Percentiles rank a stretch among this genome's conserved stretches.
Evolutionary conservation across 2,329 filamentous ascomycete species (phyloP).

Genomic region (Monilinia laxa): DNA sequence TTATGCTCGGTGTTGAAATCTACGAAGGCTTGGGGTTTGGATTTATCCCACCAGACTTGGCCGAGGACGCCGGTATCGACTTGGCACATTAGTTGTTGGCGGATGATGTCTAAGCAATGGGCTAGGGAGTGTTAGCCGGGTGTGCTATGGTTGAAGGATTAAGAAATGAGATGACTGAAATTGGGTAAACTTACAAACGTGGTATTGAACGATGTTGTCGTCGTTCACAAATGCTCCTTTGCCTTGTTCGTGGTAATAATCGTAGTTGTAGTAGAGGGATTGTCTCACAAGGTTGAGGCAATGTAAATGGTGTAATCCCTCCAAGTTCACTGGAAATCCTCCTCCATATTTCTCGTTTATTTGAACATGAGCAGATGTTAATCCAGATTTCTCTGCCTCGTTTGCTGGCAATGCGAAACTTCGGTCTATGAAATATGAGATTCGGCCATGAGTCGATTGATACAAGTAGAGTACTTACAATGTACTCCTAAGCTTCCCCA

Average conservation of each 20-base stretch:
- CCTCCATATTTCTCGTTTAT: constrained; percentile 52
- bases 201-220: constrained; percentile 49
- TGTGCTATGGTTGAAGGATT: background rate
- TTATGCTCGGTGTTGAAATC: constrained; percentile 56
- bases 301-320: constrained; percentile 51
- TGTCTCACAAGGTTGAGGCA: constrained; percentile 56
- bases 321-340: constrained; percentile 50
- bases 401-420: constrained; percentile 44
- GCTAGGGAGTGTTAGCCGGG: constrained; percentile 38
- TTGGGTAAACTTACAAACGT: constrained; percentile 48
- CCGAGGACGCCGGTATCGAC: constrained; percentile 53
- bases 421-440: constrained; percentile 32
- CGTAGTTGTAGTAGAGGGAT: constrained; percentile 52
- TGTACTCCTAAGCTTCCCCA: constrained; percentile 52
- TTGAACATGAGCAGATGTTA: constrained; percentile 51
- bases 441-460: background rate
- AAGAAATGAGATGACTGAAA: background rate
- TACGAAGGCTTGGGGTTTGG: constrained; percentile 46
- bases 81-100: constrained; percentile 57
- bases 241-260: constrained; percentile 49
- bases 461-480: constrained; percentile 42
- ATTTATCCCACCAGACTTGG: constrained; percentile 53
- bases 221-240: constrained; percentile 51
- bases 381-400: constrained; percentile 46
- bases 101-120: constrained; percentile 55